phyloP scores from a whole-genome alignment of 306 rosid genomes.

The Pyrus bretschneideri region DNA sequence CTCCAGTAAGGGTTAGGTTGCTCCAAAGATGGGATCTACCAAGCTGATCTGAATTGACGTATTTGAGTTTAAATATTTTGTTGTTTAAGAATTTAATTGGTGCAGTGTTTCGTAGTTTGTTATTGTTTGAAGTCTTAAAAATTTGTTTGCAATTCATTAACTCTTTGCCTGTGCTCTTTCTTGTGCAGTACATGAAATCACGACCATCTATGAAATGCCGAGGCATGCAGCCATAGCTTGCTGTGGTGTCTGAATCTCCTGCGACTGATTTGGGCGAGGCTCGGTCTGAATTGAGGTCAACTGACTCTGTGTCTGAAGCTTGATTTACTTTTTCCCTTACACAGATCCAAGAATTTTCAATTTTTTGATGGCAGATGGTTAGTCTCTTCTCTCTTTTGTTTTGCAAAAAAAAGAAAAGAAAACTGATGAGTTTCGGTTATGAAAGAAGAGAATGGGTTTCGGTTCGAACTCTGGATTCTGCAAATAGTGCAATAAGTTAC shows the following conservation, averaged over 20 bases:
- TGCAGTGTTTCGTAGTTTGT: neutral
- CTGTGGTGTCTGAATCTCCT: slow-evolving; percentile 53
- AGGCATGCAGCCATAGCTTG: slow-evolving; percentile 66
- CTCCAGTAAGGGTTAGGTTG: neutral
- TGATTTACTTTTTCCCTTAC: slow-evolving; percentile 37
- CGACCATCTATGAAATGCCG: slow-evolving; percentile 50
- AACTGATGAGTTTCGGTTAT: slow-evolving; percentile 46
- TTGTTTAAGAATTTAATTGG: neutral
- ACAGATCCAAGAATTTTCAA: slow-evolving; percentile 43
- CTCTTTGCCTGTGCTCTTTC: neutral
- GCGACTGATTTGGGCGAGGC: slow-evolving; percentile 53
- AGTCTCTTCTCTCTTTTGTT: slow-evolving; percentile 49
- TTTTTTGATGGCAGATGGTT: slow-evolving; percentile 72
- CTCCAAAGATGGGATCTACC: neutral
- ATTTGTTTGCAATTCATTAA: slow-evolving; percentile 6
- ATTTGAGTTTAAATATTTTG: neutral
- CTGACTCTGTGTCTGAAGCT: slow-evolving; percentile 75
- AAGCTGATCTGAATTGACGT: neutral
- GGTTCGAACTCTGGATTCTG: slow-evolving; percentile 71
- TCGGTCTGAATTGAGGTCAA: slow-evolving; percentile 57
- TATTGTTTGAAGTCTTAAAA: neutral
- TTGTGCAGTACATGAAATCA: slow-evolving; percentile 54
- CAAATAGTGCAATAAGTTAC: slow-evolving; percentile 92
- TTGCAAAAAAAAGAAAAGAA: slow-evolving; percentile 25
- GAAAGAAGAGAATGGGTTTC: slow-evolving; percentile 55